Conservation (phyloP, 768 basidiomycete genomes). For the Infundibulicybe gibba region DNA sequence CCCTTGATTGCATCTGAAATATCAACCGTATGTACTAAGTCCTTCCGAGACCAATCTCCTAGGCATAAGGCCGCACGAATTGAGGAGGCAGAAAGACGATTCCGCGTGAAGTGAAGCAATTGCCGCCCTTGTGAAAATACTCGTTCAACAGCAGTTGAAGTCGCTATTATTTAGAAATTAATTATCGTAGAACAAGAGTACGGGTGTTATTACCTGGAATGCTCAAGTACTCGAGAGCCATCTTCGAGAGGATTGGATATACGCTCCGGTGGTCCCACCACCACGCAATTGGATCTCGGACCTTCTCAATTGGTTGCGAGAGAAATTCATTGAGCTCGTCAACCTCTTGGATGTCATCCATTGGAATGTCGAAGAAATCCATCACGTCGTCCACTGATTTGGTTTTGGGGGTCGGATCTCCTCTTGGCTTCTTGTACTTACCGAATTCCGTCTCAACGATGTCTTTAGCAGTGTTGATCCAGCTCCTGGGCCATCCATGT, state of each 20-base stretch:
- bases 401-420: too few species aligned
- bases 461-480: too few species aligned
- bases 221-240: conserved; percentile 23
- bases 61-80: conserved; percentile 17
- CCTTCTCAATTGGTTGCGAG: conserved; percentile 8
- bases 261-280: conserved; percentile 9
- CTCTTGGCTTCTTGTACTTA: too few species aligned
- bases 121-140: conserved; percentile 19
- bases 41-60: conserved; percentile 7
- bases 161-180: conserved; percentile 7
- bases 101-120: conserved; percentile 14
- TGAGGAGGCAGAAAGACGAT: conserved; percentile 13
- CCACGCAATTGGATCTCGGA: conserved; percentile 16
- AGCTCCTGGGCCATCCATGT: too few species aligned
- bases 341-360: too few species aligned
- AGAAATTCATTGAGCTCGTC: conserved; percentile 19
- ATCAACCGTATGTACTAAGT: too few species aligned
- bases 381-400: too few species aligned
- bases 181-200: not conserved
- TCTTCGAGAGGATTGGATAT: conserved; percentile 17
- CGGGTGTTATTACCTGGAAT: conserved; percentile 15
- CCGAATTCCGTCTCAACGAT: too few species aligned
- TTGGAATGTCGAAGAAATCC: too few species aligned
- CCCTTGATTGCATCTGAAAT: too few species aligned
- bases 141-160: conserved; percentile 17